phyloP scores from a whole-genome alignment of 352 stramenopile genomes.

The Pythium myriotylum region DNA sequence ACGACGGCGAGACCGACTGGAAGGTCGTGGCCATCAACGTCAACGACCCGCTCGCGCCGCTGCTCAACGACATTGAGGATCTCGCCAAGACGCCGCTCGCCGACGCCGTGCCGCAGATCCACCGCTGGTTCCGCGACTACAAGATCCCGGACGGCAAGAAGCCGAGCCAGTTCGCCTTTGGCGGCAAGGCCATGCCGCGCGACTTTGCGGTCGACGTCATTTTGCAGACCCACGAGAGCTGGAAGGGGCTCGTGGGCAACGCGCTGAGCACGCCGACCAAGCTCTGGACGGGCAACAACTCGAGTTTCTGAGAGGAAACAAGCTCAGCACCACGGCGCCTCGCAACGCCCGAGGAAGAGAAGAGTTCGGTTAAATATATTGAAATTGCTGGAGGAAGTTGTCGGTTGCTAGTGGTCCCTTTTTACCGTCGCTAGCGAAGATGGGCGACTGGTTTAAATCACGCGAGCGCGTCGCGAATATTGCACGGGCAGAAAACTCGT shows the following conservation, averaged over 20 bases:
- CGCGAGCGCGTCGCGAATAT: background rate
- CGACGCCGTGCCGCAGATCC: constrained; percentile 67
- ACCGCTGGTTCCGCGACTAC: constrained; percentile 99
- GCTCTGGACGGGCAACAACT: constrained; percentile 61
- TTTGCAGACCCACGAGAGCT: constrained; percentile 86
- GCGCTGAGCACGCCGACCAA: constrained; percentile 49
- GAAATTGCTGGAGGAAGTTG: constrained; percentile 13
- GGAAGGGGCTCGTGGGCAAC: constrained; percentile 80
- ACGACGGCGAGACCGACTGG: constrained; percentile 99
- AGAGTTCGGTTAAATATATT: constrained; percentile 41
- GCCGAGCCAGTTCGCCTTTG: constrained; percentile 98
- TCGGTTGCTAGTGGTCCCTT: background rate
- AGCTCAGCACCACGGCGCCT: background rate
- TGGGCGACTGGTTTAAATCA: background rate
- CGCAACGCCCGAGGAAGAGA: background rate
- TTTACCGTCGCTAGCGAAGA: background rate
- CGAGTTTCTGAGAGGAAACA: background rate
- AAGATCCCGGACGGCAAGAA: constrained; percentile 99
- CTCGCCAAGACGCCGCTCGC: constrained; percentile 69
- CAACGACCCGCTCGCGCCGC: constrained; percentile 93
- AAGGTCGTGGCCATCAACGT: constrained; percentile 98
- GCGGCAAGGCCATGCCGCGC: constrained; percentile 89
- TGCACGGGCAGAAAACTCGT: background rate
- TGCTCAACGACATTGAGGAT: constrained; percentile 95
- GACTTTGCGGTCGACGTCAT: constrained; percentile 93